Conservation (phyloP, 2,329 filamentous ascomycete genomes). For the Xylogone sp. region DNA sequence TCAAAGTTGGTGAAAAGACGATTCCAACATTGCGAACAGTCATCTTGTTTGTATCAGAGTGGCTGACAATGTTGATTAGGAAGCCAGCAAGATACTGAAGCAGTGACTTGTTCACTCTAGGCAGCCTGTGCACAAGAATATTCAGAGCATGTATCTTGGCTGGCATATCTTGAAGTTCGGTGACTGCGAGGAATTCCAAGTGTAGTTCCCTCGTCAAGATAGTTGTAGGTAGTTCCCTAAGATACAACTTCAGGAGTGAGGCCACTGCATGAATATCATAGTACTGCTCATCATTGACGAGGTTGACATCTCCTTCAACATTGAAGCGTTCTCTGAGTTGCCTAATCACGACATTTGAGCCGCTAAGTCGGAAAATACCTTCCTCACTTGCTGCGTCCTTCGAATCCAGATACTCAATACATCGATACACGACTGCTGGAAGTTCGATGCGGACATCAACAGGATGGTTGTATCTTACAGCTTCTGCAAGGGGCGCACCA, state of each 20-base stretch:
- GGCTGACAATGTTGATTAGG: slow-evolving; percentile 87
- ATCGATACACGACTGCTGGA: slow-evolving; percentile 91
- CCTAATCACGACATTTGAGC: slow-evolving; percentile 94
- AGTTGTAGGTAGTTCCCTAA: slow-evolving; percentile 86
- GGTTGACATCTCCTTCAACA: slow-evolving; percentile 82
- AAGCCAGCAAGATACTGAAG: slow-evolving; percentile 84
- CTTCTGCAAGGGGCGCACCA: slow-evolving; percentile 79
- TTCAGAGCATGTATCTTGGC: slow-evolving; percentile 78
- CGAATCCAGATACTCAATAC: slow-evolving; percentile 84
- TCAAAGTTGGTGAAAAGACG: slow-evolving; percentile 94
- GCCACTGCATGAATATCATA: slow-evolving; percentile 96
- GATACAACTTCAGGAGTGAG: slow-evolving; percentile 87
- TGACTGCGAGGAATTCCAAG: slow-evolving; percentile 79
- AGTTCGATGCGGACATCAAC: slow-evolving; percentile 69
- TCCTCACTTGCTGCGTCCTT: slow-evolving; percentile 83
- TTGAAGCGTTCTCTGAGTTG: slow-evolving; percentile 91
- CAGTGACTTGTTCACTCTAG: slow-evolving; percentile 74
- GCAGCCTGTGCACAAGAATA: slow-evolving; percentile 74
- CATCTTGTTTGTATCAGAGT: slow-evolving; percentile 93
- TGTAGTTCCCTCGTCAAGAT: slow-evolving; percentile 90
- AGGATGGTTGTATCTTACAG: slow-evolving; percentile 76
- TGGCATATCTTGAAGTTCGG: slow-evolving; percentile 69
- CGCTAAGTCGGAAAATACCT: slow-evolving; percentile 93
- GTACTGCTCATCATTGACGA: slow-evolving; percentile 77
- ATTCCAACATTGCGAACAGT: slow-evolving; percentile 96